Conservation (phyloP, 1,284 basidiomycete species). For the Sporisorium sorghi region DNA sequence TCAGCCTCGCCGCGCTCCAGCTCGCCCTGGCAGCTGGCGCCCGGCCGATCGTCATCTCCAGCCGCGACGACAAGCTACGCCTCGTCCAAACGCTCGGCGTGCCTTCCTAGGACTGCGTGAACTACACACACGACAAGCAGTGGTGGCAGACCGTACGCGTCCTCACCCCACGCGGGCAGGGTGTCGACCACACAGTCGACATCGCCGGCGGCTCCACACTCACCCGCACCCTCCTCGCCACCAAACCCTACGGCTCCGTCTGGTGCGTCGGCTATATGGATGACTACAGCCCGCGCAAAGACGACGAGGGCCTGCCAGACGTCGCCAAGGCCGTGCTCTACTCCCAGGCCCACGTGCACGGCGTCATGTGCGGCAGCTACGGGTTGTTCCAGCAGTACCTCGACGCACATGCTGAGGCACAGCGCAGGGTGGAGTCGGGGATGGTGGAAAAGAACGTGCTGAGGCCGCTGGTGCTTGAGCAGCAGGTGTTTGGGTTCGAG, state of each 20-base stretch:
- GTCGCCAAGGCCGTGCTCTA: conserved; percentile 38
- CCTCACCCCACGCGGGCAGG: conserved; percentile 25
- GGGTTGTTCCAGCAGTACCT: conserved; percentile 42
- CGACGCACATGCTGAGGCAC: conserved; percentile 22
- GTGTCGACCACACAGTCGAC: conserved; percentile 45
- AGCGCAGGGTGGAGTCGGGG: conserved; percentile 6
- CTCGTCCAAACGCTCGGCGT: conserved; percentile 33
- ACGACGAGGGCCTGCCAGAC: conserved; percentile 22
- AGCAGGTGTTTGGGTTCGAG: conserved; percentile 34
- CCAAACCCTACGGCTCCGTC: conserved; percentile 30
- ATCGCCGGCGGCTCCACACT: conserved; percentile 48
- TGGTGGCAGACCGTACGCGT: conserved; percentile 29
- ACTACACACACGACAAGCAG: conserved; percentile 26
- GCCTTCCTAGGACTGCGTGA: conserved; percentile 30
- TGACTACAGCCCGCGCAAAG: conserved; percentile 26
- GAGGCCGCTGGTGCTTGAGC: conserved; percentile 18
- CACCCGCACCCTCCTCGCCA: conserved; percentile 22
- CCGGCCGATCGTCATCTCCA: conserved; percentile 47
- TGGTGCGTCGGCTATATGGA: conserved; percentile 53
- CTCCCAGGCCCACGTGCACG: conserved; percentile 34
- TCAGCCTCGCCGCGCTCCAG: conserved; percentile 42
- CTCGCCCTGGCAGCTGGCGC: conserved; percentile 36
- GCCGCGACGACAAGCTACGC: conserved; percentile 32
- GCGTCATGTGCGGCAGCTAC: conserved; percentile 49
- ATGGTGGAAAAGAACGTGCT: conserved; percentile 20